Evolutionary conservation across 192 early-diverging fungal genomes (phyloP), one percentile per base, ranked within the genome.

Genomic region (Spizellomyces punctatus): DNA sequence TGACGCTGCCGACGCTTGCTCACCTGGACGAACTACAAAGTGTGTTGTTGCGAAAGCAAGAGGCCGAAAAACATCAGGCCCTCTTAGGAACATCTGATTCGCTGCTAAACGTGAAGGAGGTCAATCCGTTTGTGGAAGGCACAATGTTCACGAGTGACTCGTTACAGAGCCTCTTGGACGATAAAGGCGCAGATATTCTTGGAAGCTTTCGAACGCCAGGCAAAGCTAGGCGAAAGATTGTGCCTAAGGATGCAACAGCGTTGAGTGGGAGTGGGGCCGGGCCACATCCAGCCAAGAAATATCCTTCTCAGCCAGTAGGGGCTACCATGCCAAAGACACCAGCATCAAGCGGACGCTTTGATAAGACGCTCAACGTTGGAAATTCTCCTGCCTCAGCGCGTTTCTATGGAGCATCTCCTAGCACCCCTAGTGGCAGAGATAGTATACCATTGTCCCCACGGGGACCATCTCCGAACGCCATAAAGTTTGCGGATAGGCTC

Each of bases 401-500:
- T 22, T 50, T 55, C 5, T 68, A n/a, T 42, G 22, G 43, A 1
- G 52, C 47, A 10, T 71, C 62, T 6, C 71, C 66, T 14, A 58
- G n/a, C 6, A 62, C 78, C 5, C 56, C 75, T 4, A 41, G 16
- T 67, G 69, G 21, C 12, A 10, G 5, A 42, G 17, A 14, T 54
- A 4, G 46, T 2, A 54, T 10, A 57, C 2, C 10, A 10, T 12
- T 42, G 4, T 21, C 14, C 42, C 59, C 14, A 54, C 48, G 58
- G 4, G 61, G 55, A 10, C 69, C 52, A 21, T 58, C 70, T 3
- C 72, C 75, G 12, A 65, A 75, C 19, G 67, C 77, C 2, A 41
- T 44, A 8, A 49, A 65, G 68, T 85, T 85, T 58, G 63, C 60
- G 6, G 81, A 86, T 21, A 75, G 88, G 16, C 12, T 64, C 46